Percentiles rank a stretch among this genome's conserved stretches.
These are phyloP conservation scores for Saprolegnia diclina DNA, from an alignment of 352 stramenopile genomes.

Conservation along the genomic window DNA sequence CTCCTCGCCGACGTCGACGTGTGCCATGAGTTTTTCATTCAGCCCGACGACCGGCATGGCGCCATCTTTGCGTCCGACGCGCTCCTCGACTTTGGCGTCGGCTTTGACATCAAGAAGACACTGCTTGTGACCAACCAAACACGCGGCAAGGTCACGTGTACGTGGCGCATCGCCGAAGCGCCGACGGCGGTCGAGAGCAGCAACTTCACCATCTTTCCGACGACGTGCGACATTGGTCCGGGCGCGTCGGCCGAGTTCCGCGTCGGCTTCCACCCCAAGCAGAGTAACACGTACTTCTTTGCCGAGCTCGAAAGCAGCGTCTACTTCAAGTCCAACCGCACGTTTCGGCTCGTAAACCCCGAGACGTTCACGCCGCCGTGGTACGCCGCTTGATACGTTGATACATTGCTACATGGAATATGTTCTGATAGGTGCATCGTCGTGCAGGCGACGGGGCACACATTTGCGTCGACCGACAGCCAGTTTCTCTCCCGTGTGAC, in stretches of 20 bases:
- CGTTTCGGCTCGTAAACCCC: conserved; percentile 91
- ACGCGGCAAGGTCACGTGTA: conserved; percentile 78
- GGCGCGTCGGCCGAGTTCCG: conserved; percentile 70
- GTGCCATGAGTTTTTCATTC: conserved; percentile 83
- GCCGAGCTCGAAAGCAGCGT: conserved; percentile 83
- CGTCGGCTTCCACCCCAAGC: conserved; percentile 71
- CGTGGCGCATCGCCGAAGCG: conserved; percentile 50
- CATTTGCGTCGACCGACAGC: conserved; percentile 68
- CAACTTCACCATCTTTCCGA: conserved; percentile 70
- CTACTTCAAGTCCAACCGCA: conserved; percentile 90
- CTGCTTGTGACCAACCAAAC: conserved; percentile 83
- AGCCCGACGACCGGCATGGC: conserved; percentile 50
- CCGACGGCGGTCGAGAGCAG: neutral
- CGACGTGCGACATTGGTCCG: conserved; percentile 69
- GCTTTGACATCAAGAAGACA: conserved; percentile 55
- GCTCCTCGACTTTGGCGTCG: conserved; percentile 75
- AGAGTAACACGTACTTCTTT: conserved; percentile 86
- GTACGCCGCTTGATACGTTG: conserved; percentile 17
- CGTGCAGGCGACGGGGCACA: conserved; percentile 76
- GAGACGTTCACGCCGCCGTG: conserved; percentile 88
- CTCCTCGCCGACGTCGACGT: conserved; percentile 61
- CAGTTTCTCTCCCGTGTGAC: conserved; percentile 87
- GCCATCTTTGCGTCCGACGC: conserved; percentile 40
- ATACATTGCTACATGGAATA: neutral
- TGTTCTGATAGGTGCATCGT: conserved; percentile 38